Evolutionary conservation across 225 moss, liverwort and hornwort genomes (phyloP).

Genomic region (Sphagnum contortum): DNA sequence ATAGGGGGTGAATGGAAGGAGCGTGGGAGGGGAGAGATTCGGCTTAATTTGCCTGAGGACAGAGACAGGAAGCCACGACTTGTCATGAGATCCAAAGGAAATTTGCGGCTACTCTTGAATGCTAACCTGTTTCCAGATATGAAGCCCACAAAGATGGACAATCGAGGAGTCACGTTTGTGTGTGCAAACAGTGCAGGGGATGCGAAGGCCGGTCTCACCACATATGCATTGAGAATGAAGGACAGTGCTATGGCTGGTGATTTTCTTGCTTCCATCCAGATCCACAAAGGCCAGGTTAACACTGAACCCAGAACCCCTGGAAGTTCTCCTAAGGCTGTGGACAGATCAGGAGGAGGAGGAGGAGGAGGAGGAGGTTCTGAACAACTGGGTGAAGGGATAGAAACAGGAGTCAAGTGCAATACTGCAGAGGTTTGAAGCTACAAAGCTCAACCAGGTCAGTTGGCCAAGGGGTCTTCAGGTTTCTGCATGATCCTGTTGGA

Average conservation of each 20-base stretch:
- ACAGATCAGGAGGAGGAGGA: conserved; percentile 27
- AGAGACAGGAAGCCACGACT: conserved; percentile 61
- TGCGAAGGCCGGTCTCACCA: conserved; percentile 57
- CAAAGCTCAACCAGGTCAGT: no score
- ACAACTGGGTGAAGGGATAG: conserved; percentile 16
- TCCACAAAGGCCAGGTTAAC: conserved; percentile 44
- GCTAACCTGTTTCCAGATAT: conserved; percentile 84
- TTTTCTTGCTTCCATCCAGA: conserved; percentile 54
- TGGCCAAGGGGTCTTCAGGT: no score
- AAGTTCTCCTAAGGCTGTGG: conserved; percentile 55
- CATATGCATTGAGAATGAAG: conserved; percentile 71
- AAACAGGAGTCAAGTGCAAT: conserved; percentile 9
- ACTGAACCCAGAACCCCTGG: conserved; percentile 59
- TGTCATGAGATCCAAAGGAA: conserved; percentile 88
- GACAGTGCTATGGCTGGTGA: conserved; percentile 56
- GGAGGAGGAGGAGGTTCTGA: conserved; percentile 6
- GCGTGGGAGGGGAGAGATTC: conserved; percentile 84
- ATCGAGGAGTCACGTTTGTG: conserved; percentile 70
- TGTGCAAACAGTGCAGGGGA: conserved; percentile 77
- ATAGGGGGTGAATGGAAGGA: conserved; percentile 82
- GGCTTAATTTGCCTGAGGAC: conserved; percentile 68
- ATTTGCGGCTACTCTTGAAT: conserved; percentile 69
- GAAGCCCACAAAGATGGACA: conserved; percentile 93
- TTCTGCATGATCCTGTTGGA: no score
- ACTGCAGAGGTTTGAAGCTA: not conserved